Evolutionary conservation across 2,329 filamentous ascomycete genomes (phyloP).

Genomic region (Trematosphaeria pertusa): DNA sequence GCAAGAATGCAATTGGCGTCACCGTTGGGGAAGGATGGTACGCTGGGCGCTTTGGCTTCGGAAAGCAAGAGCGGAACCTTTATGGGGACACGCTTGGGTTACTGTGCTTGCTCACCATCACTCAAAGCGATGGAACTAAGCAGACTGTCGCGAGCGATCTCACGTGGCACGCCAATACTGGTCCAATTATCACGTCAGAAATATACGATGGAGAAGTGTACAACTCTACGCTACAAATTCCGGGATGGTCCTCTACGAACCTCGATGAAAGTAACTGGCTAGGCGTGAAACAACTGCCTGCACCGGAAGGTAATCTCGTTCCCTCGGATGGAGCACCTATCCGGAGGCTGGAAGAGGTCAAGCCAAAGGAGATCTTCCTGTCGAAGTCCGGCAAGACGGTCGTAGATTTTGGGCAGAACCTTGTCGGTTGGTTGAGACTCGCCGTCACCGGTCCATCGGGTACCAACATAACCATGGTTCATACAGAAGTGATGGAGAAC

Average conservation of each 20-base stretch:
- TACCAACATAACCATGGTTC: constrained; percentile 56
- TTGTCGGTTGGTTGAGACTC: constrained; percentile 60
- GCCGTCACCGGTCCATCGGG: constrained; percentile 45
- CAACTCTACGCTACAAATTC: constrained; percentile 49
- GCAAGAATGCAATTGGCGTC: constrained; percentile 51
- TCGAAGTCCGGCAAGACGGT: constrained; percentile 56
- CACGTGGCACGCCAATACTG: constrained; percentile 46
- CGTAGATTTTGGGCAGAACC: constrained; percentile 66
- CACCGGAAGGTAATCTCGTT: constrained; percentile 45
- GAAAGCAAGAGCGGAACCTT: constrained; percentile 41
- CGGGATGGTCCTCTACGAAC: constrained; percentile 21
- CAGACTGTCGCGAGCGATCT: constrained; percentile 46
- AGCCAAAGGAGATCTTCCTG: constrained; percentile 33
- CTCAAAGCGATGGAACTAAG: constrained; percentile 39
- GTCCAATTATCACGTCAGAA: constrained; percentile 49
- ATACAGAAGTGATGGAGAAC: constrained; percentile 64
- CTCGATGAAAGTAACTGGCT: constrained; percentile 38
- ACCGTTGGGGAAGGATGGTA: constrained; percentile 62
- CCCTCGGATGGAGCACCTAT: constrained; percentile 56
- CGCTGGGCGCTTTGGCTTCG: constrained; percentile 47
- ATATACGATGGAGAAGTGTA: constrained; percentile 64
- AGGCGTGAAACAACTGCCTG: constrained; percentile 37
- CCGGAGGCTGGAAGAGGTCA: constrained; percentile 41
- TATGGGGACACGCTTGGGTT: constrained; percentile 53
- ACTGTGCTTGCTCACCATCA: constrained; percentile 50